Percentiles rank a stretch among this genome's conserved stretches.
phyloP scores from a whole-genome alignment of 306 rosid genomes.

The Psophocarpus tetragonolobus region DNA sequence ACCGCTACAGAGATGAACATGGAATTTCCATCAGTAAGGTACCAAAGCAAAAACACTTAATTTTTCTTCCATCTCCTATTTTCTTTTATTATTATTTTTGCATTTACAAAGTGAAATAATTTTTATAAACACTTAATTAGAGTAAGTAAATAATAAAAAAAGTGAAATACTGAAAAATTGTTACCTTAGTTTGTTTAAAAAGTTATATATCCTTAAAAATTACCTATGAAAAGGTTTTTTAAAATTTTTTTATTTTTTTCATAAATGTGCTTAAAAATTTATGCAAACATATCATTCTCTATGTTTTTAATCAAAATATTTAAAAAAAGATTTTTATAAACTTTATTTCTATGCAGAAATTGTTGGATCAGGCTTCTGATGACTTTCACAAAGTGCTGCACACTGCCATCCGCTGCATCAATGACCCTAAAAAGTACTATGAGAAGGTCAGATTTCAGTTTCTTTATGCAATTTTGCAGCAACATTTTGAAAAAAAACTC shows the following conservation, averaged over 20 bases:
- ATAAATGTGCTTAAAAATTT: too few relatives aligned
- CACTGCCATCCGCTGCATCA: constrained; percentile 63
- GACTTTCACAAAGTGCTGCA: constrained; percentile 62
- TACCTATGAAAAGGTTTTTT: too few relatives aligned
- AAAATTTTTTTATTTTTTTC: too few relatives aligned
- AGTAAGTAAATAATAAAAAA: too few relatives aligned
- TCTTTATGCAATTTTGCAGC: neutral
- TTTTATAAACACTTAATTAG: too few relatives aligned
- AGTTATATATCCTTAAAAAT: too few relatives aligned
- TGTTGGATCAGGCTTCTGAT: constrained; percentile 50
- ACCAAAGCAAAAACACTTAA: too few relatives aligned
- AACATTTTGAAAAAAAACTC: neutral
- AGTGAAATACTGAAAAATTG: too few relatives aligned
- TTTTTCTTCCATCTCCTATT: too few relatives aligned
- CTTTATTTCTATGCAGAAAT: constrained; percentile 42
- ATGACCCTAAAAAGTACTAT: constrained; percentile 75
- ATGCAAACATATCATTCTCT: neutral
- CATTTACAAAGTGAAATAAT: too few relatives aligned
- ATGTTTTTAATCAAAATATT: neutral
- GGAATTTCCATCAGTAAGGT: constrained; percentile 76
- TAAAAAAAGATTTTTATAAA: neutral
- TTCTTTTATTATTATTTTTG: too few relatives aligned
- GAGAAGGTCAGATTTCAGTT: constrained; percentile 62
- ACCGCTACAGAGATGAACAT: constrained; percentile 67
- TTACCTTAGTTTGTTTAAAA: too few relatives aligned